These are phyloP conservation scores for Pseudogymnoascus pannorum DNA, from an alignment of 2,329 filamentous ascomycete genomes.

Conservation along the genomic window DNA sequence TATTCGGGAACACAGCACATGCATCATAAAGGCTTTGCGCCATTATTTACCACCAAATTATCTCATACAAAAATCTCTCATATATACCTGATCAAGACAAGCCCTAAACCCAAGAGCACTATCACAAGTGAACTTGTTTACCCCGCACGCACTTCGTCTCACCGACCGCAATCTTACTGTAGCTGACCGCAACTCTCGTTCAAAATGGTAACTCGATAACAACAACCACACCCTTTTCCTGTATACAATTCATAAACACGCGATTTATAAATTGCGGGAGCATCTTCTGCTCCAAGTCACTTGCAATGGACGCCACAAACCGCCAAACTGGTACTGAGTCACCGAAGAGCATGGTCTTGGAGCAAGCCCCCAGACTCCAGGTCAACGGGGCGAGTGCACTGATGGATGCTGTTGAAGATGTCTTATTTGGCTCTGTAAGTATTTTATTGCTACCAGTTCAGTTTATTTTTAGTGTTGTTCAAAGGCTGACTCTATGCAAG, in stretches of 20 bases:
- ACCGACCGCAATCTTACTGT: slow-evolving; percentile 17
- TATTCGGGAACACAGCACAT: not conserved
- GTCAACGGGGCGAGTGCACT: slow-evolving; percentile 15
- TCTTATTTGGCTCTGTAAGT: slow-evolving; percentile 77
- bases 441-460: not conserved
- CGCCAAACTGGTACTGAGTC: slow-evolving; percentile 1
- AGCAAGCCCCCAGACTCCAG: slow-evolving; percentile 7
- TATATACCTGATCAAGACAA: slow-evolving; percentile 4
- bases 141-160: not conserved
- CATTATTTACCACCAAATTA: slow-evolving; percentile 9
- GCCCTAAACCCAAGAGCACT: not conserved
- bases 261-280: not conserved
- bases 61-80: slow-evolving; percentile 5
- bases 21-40: not conserved
- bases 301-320: slow-evolving; percentile 3
- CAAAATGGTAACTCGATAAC: slow-evolving; percentile 25
- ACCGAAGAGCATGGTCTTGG: slow-evolving; percentile 7
- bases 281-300: slow-evolving; percentile 1
- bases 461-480: not conserved
- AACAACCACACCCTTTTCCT: slow-evolving; percentile 16
- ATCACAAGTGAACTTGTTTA: not conserved
- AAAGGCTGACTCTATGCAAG: slow-evolving; percentile 34
- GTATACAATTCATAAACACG: not conserved
- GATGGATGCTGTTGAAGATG: slow-evolving; percentile 68
- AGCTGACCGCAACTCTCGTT: slow-evolving; percentile 17